Evolutionary conservation across 176 grass and related monocot genomes (phyloP).

Genomic region (Zea luxurians): DNA sequence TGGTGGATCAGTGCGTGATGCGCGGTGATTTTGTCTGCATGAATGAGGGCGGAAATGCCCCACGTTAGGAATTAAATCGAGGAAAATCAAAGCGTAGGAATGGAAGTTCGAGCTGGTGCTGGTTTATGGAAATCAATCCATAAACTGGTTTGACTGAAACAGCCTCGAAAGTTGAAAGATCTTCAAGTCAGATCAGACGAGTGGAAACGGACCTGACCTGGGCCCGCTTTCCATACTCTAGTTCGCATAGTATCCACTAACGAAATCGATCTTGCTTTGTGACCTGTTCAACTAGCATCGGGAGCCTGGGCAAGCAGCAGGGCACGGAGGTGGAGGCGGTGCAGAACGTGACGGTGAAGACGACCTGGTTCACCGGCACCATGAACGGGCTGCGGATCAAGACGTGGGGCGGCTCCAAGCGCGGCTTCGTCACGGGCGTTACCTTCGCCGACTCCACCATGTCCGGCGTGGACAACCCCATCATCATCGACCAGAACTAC

Average conservation of each 20-base stretch:
- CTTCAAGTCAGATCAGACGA: background rate
- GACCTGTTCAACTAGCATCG: conserved; percentile 34
- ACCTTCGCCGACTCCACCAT: conserved; percentile 64
- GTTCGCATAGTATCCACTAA: background rate
- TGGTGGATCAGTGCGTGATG: background rate
- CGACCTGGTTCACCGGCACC: conserved; percentile 66
- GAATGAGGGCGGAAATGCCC: background rate
- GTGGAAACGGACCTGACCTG: background rate
- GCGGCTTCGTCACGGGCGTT: conserved; percentile 57
- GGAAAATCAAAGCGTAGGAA: background rate
- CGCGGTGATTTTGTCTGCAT: conserved; percentile 3
- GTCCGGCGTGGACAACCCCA: conserved; percentile 73
- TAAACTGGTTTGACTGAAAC: conserved; percentile 22
- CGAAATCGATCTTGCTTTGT: background rate
- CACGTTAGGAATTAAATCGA: background rate
- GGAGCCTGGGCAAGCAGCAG: conserved; percentile 56
- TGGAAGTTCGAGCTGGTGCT: background rate
- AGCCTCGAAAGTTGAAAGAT: background rate
- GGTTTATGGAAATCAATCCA: conserved; percentile 18
- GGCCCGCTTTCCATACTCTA: background rate
- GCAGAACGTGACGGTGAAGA: conserved; percentile 88
- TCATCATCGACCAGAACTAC: conserved; percentile 93
- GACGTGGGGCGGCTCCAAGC: conserved; percentile 67
- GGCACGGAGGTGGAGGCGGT: conserved; percentile 50
- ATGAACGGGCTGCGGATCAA: conserved; percentile 83